Percentiles rank a stretch among this genome's conserved stretches.
Conservation (phyloP, 2,329 filamentous ascomycete genomes). For the Blastomyces gilchristii region DNA sequence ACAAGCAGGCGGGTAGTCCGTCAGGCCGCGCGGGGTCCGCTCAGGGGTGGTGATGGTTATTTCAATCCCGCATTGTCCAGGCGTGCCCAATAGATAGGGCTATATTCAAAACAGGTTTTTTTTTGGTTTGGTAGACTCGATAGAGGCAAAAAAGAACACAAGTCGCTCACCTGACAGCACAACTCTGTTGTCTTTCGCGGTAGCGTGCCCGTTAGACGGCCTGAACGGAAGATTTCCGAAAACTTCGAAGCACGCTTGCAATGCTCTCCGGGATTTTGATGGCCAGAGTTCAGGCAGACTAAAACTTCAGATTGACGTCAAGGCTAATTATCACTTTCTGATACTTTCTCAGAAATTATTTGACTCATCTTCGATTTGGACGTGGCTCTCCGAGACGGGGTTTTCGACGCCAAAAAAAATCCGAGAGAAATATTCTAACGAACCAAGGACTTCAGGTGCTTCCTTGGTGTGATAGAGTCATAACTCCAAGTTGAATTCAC, state of each 20-base stretch:
- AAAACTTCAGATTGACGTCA: neutral
- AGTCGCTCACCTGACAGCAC: neutral
- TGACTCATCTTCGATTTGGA: neutral
- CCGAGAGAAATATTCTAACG: neutral
- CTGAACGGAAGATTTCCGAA: neutral
- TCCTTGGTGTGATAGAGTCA: neutral
- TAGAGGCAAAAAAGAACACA: neutral
- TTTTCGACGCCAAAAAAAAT: neutral
- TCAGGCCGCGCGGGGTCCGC: too few species aligned
- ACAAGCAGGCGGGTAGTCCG: neutral
- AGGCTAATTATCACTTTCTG: neutral
- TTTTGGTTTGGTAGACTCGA: neutral
- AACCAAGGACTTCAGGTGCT: neutral
- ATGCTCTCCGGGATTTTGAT: neutral
- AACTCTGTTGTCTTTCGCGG: neutral
- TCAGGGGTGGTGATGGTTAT: neutral
- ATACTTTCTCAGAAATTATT: neutral
- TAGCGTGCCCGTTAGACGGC: neutral
- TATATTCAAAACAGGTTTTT: neutral
- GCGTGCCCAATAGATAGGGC: neutral
- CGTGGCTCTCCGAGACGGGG: neutral
- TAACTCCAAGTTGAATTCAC: neutral
- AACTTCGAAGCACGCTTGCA: neutral
- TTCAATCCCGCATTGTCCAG: neutral
- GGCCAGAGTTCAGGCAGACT: too few species aligned